Evolutionary conservation across 164 flowering plant genomes (phyloP).

Genomic region (Malania oleifera): DNA sequence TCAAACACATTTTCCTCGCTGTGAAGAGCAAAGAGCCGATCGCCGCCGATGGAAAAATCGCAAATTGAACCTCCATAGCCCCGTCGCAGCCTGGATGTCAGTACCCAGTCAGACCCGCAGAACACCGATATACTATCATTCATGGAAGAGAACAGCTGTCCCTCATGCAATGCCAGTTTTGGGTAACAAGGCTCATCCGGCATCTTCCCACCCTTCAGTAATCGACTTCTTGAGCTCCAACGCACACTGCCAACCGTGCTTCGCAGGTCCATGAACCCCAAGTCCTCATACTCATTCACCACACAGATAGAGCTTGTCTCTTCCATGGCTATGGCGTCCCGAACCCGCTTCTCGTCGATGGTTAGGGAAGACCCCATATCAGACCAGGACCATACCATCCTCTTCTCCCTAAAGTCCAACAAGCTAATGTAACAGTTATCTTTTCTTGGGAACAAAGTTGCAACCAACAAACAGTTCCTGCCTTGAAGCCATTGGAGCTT

Average conservation of each 20-base stretch:
- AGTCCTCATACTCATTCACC: slow-evolving; percentile 71
- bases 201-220: slow-evolving; percentile 53
- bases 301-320: slow-evolving; percentile 62
- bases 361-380: slow-evolving; percentile 44
- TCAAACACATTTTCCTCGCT: slow-evolving; percentile 90
- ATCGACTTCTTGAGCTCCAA: slow-evolving; percentile 77
- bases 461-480: slow-evolving; percentile 62
- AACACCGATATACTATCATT: slow-evolving; percentile 74
- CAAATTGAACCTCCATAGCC: slow-evolving; percentile 82
- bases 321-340: slow-evolving; percentile 85
- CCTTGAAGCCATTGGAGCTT: slow-evolving; percentile 72
- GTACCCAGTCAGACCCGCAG: slow-evolving; percentile 78
- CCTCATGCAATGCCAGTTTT: slow-evolving; percentile 64
- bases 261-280: slow-evolving; percentile 84
- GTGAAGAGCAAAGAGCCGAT: slow-evolving; percentile 77
- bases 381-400: slow-evolving; percentile 86
- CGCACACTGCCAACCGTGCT: slow-evolving; percentile 39
- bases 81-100: slow-evolving; percentile 68
- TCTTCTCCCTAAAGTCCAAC: slow-evolving; percentile 66
- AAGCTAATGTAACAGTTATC: slow-evolving; percentile 84
- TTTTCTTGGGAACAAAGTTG: slow-evolving; percentile 78
- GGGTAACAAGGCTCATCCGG: slow-evolving; percentile 82
- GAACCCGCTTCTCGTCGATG: slow-evolving; percentile 60
- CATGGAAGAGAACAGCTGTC: slow-evolving; percentile 83
- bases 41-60: slow-evolving; percentile 88